Percentiles rank a stretch among this genome's conserved stretches.
phyloP scores from a whole-genome alignment of 148 eudicot genomes.

The Chenopodium album region DNA sequence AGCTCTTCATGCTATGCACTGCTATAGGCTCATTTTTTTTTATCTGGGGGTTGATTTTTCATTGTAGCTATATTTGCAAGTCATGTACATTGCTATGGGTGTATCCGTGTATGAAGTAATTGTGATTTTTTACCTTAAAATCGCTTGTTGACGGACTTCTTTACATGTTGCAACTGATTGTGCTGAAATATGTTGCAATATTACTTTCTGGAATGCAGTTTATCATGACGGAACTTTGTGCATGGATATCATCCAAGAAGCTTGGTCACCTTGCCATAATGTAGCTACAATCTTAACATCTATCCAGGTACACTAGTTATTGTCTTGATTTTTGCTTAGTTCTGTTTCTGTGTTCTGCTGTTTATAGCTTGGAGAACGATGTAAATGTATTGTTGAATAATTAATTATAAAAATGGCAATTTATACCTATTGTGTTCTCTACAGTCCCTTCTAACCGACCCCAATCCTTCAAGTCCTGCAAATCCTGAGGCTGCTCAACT shows the following conservation, averaged over 20 bases:
- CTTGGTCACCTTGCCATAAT: slow-evolving; percentile 44
- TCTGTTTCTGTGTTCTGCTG: not conserved
- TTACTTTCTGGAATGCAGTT: slow-evolving; percentile 17
- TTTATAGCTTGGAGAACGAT: not conserved
- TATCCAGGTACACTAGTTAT: slow-evolving; percentile 28
- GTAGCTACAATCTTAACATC: slow-evolving; percentile 41
- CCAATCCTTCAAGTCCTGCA: slow-evolving; percentile 43
- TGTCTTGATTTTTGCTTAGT: not conserved
- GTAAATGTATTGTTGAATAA: not conserved
- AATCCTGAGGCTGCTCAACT: slow-evolving; percentile 43
- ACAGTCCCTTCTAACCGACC: slow-evolving; percentile 42
- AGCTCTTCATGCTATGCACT: no score
- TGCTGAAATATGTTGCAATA: not conserved
- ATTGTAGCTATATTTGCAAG: not conserved
- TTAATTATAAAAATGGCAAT: not conserved
- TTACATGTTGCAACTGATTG: not conserved
- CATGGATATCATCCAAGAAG: slow-evolving; percentile 42
- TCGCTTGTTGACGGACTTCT: not conserved
- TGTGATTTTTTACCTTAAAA: not conserved
- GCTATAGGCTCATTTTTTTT: not conserved
- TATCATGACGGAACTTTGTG: slow-evolving; percentile 40
- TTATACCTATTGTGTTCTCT: slow-evolving; percentile 12
- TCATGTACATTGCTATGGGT: not conserved
- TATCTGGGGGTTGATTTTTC: not conserved
- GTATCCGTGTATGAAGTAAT: not conserved